phyloP scores from a whole-genome alignment of 1,284 basidiomycete species.

The Phlebopus sp. region DNA sequence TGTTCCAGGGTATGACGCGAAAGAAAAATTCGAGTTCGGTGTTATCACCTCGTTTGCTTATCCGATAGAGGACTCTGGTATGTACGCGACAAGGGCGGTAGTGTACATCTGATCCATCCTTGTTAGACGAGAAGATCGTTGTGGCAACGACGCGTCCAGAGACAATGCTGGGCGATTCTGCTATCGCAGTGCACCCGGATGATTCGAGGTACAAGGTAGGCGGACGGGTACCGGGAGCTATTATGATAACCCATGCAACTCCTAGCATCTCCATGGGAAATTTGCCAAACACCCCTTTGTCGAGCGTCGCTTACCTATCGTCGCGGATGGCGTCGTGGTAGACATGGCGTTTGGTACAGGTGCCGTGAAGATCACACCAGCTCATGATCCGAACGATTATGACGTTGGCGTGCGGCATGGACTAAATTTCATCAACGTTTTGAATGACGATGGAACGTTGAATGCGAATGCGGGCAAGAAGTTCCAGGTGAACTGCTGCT shows the following conservation, averaged over 20 bases:
- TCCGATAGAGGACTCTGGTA: constrained; percentile 80
- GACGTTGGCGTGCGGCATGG: constrained; percentile 90
- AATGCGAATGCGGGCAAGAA: constrained; percentile 85
- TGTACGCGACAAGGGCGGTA: constrained; percentile 11
- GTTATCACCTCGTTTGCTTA: constrained; percentile 96
- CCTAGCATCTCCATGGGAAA: constrained; percentile 91
- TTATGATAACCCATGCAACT: neutral
- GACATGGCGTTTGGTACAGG: constrained; percentile 98
- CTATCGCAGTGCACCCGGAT: constrained; percentile 94
- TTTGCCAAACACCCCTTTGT: constrained; percentile 91
- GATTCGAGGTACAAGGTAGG: constrained; percentile 82
- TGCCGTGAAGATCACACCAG: constrained; percentile 99
- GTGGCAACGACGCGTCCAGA: constrained; percentile 98
- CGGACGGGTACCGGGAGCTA: neutral
- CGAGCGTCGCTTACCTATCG: constrained; percentile 83
- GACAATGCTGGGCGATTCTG: constrained; percentile 98
- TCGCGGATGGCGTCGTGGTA: constrained; percentile 82
- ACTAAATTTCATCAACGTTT: constrained; percentile 91
- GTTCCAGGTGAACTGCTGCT: constrained; percentile 55
- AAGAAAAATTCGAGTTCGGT: constrained; percentile 97
- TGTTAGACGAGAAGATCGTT: constrained; percentile 83
- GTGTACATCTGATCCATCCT: neutral
- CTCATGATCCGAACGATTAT: constrained; percentile 98
- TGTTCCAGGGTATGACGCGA: constrained; percentile 92
- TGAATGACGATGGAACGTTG: constrained; percentile 97